Base-by-base conservation (phyloP, 345 rosid species). In the Ceriops tagal region DNA sequence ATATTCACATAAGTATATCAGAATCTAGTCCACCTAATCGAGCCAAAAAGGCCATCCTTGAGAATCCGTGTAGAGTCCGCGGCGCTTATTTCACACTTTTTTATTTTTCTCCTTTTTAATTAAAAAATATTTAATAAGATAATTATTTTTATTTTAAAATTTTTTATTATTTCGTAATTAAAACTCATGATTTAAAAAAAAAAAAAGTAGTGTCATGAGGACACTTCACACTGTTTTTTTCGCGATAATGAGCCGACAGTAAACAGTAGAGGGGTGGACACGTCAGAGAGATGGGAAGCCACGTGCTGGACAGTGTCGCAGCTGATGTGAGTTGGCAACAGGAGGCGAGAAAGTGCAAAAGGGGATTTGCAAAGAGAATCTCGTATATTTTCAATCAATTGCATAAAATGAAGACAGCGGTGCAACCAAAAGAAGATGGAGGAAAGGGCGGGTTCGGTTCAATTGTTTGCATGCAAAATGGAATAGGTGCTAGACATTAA, bases 1-100 rank as follows among this genome's bases (percentile, higher is more conserved):
- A 8, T 8, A 34, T 34, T 34, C 15, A 11, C 47, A 6, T 7
- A 9, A 37, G 9, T 8, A 37, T 8, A 2, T 39, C 16, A 13
- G 4, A 43, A 43, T 43, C 49, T 0, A 43, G 18, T 43, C 3
- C 5, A 43, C 19, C 15, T 15, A 13, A 43, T 43, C 5, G 16
- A 13, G 49, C 19, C 5, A 9, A 28, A 3, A 39, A 5, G 16
- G 7, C 6, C 3, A 5, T 19, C 75, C 61, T 65, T 65, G 79
- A 49, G 59, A 34, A 8, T 79, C 62, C 63, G 78, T 34, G 76
- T 81, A 73, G 74, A 77, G 66, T 73, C 75, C 72, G 77, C 65
- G 63, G 39, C 58, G 22, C 28, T 74, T 70, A 58, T 65, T 62
- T 27, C 27, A 46, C 20, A 30, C 51, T 43, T 53, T 31, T 15